These are phyloP conservation scores for Dentipellis fragilis DNA, from an alignment of 768 basidiomycete species.

Conservation along the genomic window DNA sequence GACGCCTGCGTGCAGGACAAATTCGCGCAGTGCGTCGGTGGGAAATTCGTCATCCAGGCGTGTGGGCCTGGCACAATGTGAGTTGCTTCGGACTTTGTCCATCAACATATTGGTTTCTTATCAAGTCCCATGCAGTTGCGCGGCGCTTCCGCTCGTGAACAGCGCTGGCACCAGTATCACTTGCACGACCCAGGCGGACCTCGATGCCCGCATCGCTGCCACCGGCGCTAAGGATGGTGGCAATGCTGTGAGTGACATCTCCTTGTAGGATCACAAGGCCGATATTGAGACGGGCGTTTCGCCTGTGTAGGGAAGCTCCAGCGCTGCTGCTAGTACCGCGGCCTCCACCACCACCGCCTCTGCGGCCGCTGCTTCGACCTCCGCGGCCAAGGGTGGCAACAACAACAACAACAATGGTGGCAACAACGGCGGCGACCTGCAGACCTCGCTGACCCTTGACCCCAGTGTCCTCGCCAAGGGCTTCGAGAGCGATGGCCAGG, in stretches of 20 bases:
- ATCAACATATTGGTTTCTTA: background rate
- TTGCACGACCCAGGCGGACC: constrained; percentile 40
- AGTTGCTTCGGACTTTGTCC: background rate
- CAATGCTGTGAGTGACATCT: background rate
- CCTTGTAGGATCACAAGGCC: background rate
- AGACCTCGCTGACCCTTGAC: constrained; percentile 23
- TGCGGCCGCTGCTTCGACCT: background rate
- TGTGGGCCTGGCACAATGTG: constrained; percentile 18
- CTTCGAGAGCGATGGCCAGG: constrained; percentile 43
- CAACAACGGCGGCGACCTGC: background rate
- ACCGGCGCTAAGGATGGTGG: background rate
- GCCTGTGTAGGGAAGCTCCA: background rate
- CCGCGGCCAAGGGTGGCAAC: background rate
- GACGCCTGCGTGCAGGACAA: constrained; percentile 38
- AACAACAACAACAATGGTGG: background rate
- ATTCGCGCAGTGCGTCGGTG: constrained; percentile 49
- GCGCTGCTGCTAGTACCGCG: background rate
- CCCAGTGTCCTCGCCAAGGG: constrained; percentile 33
- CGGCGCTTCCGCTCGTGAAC: constrained; percentile 42
- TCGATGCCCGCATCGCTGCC: constrained; percentile 34
- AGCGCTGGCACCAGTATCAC: constrained; percentile 38
- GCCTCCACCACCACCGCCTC: background rate
- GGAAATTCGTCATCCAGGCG: constrained; percentile 22
- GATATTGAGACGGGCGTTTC: background rate
- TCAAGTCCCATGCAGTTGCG: constrained; percentile 15